Evolutionary conservation across 2,329 filamentous ascomycete genomes (phyloP).

Genomic region (Sporothrix phasma): DNA sequence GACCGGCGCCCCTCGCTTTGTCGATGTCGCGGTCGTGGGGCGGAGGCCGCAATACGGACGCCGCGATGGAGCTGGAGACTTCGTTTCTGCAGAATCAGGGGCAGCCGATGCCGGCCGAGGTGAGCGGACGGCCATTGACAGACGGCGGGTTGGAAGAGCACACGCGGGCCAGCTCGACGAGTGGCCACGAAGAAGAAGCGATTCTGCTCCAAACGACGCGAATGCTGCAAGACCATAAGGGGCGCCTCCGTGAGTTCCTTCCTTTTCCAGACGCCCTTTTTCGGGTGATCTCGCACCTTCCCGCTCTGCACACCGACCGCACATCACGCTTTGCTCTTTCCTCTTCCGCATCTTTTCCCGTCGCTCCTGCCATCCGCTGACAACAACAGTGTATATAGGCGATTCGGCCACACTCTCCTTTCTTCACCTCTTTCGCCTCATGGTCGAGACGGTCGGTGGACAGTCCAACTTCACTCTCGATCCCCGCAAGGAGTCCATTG

Average conservation of each 20-base stretch:
- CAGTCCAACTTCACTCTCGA: slow-evolving; percentile 49
- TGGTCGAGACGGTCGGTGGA: slow-evolving; percentile 46
- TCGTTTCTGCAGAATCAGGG: neutral
- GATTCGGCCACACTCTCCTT: slow-evolving; percentile 53
- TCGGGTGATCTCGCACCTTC: neutral
- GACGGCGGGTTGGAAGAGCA: slow-evolving; percentile 26
- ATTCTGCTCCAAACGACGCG: slow-evolving; percentile 44
- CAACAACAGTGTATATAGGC: slow-evolving; percentile 45
- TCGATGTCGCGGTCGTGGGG: neutral
- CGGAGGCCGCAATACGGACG: slow-evolving; percentile 14
- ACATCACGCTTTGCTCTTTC: neutral
- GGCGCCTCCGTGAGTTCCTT: slow-evolving; percentile 40
- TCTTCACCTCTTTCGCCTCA: slow-evolving; percentile 49
- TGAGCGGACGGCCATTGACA: neutral
- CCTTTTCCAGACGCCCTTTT: neutral
- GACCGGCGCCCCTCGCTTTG: neutral
- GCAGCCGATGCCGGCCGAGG: neutral
- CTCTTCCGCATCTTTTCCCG: neutral
- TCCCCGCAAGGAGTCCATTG: slow-evolving; percentile 45
- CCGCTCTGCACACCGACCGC: neutral
- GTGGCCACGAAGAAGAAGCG: slow-evolving; percentile 44
- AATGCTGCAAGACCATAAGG: slow-evolving; percentile 50
- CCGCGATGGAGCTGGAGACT: neutral
- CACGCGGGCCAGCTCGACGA: slow-evolving; percentile 31
- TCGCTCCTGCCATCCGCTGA: neutral